phyloP scores from a whole-genome alignment of 176 grass and related monocot genomes.

The Paspalum notatum region DNA sequence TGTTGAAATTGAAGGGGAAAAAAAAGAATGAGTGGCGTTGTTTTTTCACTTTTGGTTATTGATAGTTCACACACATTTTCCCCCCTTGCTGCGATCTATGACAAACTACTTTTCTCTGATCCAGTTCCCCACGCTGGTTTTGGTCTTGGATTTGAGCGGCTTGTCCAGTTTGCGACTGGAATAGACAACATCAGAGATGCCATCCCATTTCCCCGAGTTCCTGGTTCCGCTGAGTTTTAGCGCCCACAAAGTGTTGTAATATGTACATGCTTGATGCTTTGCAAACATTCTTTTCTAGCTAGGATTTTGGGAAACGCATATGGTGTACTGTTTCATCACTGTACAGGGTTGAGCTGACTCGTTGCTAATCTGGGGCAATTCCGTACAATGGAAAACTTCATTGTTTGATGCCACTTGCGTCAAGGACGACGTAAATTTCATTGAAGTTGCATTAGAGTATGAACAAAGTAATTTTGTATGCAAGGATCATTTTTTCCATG shows the following conservation, averaged over 20 bases:
- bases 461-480: background rate
- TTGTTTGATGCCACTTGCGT: background rate
- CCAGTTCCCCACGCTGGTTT: constrained; percentile 97
- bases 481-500: background rate
- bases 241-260: background rate
- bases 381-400: background rate
- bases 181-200: constrained; percentile 95
- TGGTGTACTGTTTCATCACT: constrained; percentile 15
- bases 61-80: background rate
- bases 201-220: constrained; percentile 88
- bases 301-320: background rate
- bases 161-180: constrained; percentile 94
- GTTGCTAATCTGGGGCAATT: background rate
- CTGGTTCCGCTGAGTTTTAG: constrained; percentile 94
- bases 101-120: constrained; percentile 19
- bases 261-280: constrained; percentile 22
- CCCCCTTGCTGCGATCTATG: background rate
- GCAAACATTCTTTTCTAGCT: constrained; percentile 40
- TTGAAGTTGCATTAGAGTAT: background rate
- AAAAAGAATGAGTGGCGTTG: background rate
- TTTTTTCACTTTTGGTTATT: constrained; percentile 12
- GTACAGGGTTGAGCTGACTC: constrained; percentile 32
- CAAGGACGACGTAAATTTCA: no score
- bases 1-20: background rate
- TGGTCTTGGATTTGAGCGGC: constrained; percentile 95